These are phyloP conservation scores for Asterophora lycoperdoides DNA, from an alignment of 768 basidiomycete species.

Conservation along the genomic window DNA sequence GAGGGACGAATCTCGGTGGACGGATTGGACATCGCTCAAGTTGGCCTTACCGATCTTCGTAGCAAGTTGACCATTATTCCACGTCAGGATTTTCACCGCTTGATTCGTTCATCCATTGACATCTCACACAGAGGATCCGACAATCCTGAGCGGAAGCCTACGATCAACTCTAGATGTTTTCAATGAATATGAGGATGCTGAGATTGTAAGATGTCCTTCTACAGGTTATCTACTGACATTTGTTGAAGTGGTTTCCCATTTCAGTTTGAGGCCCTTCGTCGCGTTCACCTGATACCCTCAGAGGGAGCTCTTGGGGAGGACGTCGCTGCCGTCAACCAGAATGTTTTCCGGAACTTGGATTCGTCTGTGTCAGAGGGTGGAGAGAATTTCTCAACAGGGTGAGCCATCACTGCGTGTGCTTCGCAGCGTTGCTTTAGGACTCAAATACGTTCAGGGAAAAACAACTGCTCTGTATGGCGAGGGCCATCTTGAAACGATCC, in stretches of 20 bases:
- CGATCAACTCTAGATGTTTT: slow-evolving; percentile 84
- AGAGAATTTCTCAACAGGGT: slow-evolving; percentile 89
- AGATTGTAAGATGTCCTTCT: slow-evolving; percentile 52
- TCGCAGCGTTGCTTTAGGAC: neutral
- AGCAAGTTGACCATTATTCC: slow-evolving; percentile 67
- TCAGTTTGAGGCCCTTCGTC: slow-evolving; percentile 81
- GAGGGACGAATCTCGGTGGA: slow-evolving; percentile 74
- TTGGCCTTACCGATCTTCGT: slow-evolving; percentile 81
- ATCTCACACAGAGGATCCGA: slow-evolving; percentile 69
- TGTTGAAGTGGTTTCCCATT: neutral
- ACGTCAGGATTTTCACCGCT: slow-evolving; percentile 37
- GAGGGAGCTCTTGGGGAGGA: slow-evolving; percentile 45
- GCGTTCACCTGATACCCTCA: slow-evolving; percentile 73
- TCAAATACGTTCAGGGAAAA: slow-evolving; percentile 48
- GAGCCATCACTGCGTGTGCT: slow-evolving; percentile 8
- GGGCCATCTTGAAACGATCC: slow-evolving; percentile 73
- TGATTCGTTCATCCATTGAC: neutral
- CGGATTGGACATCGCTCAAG: slow-evolving; percentile 70
- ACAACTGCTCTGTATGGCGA: slow-evolving; percentile 81
- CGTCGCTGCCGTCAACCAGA: slow-evolving; percentile 53
- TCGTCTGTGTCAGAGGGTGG: slow-evolving; percentile 77
- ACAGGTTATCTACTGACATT: neutral
- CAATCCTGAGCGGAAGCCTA: slow-evolving; percentile 78
- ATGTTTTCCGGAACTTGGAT: slow-evolving; percentile 75
- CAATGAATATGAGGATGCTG: slow-evolving; percentile 77